A percentile compares a stretch with the other conserved stretches of the same genome.
These are phyloP conservation scores for Penicillium sp. DNA, from an alignment of 2,329 filamentous ascomycete genomes.

Conservation along the genomic window DNA sequence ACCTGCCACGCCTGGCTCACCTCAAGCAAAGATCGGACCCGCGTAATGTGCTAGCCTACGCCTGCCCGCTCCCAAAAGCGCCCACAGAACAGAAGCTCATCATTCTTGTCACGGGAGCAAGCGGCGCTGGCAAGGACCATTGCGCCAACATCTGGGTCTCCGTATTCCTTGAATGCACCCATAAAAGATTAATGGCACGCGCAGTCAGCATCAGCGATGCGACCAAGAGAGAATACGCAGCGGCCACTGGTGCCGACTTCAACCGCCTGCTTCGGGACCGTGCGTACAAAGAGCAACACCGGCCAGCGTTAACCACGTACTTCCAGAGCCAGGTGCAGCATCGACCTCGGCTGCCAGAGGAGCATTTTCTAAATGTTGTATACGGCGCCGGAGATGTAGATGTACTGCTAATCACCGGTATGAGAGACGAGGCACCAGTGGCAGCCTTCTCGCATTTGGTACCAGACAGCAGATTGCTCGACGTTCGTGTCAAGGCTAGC, in stretches of 20 bases:
- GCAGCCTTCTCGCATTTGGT: conserved; percentile 56
- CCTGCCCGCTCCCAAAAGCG: conserved; percentile 54
- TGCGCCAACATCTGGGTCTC: conserved; percentile 56
- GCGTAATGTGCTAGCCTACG: conserved; percentile 52
- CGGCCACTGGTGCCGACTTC: conserved; percentile 49
- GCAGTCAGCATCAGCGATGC: conserved; percentile 58
- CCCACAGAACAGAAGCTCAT: conserved; percentile 49
- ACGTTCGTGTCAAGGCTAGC: conserved; percentile 52
- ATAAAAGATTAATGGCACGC: conserved; percentile 39
- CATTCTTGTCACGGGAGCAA: conserved; percentile 55
- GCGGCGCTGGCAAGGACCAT: conserved; percentile 60
- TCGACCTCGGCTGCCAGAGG: conserved; percentile 50
- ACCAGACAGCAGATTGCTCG: conserved; percentile 54
- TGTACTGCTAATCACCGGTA: conserved; percentile 62
- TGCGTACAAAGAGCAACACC: conserved; percentile 62
- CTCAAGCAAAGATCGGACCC: conserved; percentile 56
- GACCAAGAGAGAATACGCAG: conserved; percentile 59
- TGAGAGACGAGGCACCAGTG: conserved; percentile 62
- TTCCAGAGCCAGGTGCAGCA: conserved; percentile 49
- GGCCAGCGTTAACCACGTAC: conserved; percentile 53
- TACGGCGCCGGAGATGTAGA: conserved; percentile 45
- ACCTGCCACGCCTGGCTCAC: conserved; percentile 49
- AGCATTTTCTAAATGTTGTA: conserved; percentile 54
- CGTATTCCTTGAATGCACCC: conserved; percentile 31
- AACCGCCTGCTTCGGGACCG: conserved; percentile 54